Percentiles rank a stretch among this genome's conserved stretches.
phyloP scores from a whole-genome alignment of 2,329 filamentous ascomycete species.

The Neonectria punicea region DNA sequence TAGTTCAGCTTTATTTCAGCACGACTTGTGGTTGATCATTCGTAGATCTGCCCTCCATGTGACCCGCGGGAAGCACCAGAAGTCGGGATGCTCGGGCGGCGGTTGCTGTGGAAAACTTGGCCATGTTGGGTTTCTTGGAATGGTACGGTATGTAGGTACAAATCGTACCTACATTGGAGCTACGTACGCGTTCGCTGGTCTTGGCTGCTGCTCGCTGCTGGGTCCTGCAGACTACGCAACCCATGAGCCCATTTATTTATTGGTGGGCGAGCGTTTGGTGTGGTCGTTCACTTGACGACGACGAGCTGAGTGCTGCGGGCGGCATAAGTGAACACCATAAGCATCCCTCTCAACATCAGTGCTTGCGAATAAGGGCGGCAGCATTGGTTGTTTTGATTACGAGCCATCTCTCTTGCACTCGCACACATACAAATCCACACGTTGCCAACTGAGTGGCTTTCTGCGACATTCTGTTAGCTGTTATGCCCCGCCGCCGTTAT shows the following conservation, averaged over 20 bases:
- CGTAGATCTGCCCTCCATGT: background rate
- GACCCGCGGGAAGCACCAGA: background rate
- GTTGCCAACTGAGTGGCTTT: background rate
- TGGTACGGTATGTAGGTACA: slow-evolving; percentile 22
- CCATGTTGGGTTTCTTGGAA: background rate
- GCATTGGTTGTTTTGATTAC: slow-evolving; percentile 5
- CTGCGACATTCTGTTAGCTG: background rate
- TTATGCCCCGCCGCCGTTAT: background rate
- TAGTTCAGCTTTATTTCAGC: slow-evolving; percentile 5
- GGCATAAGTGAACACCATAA: slow-evolving; percentile 6
- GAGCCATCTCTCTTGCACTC: slow-evolving; percentile 1
- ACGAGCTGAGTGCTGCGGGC: background rate
- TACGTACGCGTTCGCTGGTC: slow-evolving; percentile 2
- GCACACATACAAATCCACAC: background rate
- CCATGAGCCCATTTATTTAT: slow-evolving; percentile 17
- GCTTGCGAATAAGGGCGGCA: background rate
- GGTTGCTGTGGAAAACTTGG: slow-evolving; percentile 14
- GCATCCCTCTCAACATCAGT: background rate
- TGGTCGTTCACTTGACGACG: slow-evolving; percentile 22
- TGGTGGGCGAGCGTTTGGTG: slow-evolving; percentile 4
- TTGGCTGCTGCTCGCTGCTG: slow-evolving; percentile 3
- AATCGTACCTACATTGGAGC: slow-evolving; percentile 8
- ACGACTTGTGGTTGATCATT: background rate
- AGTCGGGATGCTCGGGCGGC: background rate
- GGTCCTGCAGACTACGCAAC: slow-evolving; percentile 21